phyloP scores from a whole-genome alignment of 2,329 filamentous ascomycete genomes.

The Huntiella savannae region DNA sequence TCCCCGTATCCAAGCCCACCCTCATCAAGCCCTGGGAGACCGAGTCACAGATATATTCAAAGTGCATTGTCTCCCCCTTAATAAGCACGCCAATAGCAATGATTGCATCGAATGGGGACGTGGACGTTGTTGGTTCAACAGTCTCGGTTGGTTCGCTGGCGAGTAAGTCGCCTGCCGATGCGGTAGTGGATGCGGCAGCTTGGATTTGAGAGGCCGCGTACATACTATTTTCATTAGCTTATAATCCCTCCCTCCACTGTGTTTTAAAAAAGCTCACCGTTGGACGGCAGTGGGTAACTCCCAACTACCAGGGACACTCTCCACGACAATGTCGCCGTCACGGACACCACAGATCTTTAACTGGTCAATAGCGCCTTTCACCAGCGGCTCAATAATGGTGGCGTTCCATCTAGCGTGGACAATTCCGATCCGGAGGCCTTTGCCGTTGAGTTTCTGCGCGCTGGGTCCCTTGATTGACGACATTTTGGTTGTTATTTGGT shows the following conservation, averaged over 20 bases:
- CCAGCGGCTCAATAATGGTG: conserved; percentile 67
- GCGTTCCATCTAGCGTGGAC: conserved; percentile 93
- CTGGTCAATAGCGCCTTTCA: conserved; percentile 61
- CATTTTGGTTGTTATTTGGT: not conserved
- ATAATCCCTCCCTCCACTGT: not conserved
- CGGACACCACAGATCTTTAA: conserved; percentile 64
- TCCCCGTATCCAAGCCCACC: conserved; percentile 70
- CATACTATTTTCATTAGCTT: conserved; percentile 31
- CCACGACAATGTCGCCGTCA: conserved; percentile 70
- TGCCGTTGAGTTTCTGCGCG: conserved; percentile 43
- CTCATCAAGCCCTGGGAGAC: conserved; percentile 88
- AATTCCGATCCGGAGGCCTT: conserved; percentile 72
- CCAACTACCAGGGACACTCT: conserved; percentile 85
- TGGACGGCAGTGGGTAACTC: conserved; percentile 85
- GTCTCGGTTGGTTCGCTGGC: conserved; percentile 40
- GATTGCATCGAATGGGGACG: conserved; percentile 70
- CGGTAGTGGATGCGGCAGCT: conserved; percentile 44
- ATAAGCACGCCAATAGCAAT: conserved; percentile 92
- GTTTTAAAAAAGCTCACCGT: conserved; percentile 32
- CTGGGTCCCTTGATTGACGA: conserved; percentile 33
- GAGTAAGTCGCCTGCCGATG: conserved; percentile 48
- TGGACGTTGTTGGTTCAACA: conserved; percentile 24
- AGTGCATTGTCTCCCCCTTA: conserved; percentile 98
- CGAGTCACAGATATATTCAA: conserved; percentile 91
- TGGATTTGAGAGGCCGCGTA: conserved; percentile 78